Conservation (phyloP, 441 rosid genomes). For the Kokia cookei region DNA sequence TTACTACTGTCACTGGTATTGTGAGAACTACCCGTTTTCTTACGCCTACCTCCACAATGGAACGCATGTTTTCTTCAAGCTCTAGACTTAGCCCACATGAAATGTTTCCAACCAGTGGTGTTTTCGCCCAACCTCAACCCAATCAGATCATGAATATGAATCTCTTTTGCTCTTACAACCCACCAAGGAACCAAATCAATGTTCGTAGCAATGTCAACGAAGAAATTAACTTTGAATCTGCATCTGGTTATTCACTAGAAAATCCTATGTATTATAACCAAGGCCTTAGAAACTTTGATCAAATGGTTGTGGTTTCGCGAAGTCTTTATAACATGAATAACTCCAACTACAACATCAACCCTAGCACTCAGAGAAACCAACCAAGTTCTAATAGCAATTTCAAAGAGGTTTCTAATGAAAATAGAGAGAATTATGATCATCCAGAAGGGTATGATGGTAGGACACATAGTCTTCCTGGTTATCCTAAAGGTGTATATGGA, state of each 20-base stretch:
- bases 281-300: neutral
- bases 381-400: neutral
- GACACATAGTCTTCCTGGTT: constrained; percentile 12
- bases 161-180: neutral
- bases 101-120: neutral
- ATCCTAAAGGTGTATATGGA: constrained; percentile 17
- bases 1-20: too few relatives aligned
- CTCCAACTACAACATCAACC: neutral
- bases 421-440: neutral
- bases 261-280: neutral
- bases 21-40: too few relatives aligned
- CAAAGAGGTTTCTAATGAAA: neutral
- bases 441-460: constrained; percentile 6
- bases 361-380: neutral
- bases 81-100: neutral
- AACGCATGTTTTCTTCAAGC: too few relatives aligned
- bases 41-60: too few relatives aligned
- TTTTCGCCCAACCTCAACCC: neutral
- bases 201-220: neutral
- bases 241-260: neutral
- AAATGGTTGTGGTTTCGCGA: neutral
- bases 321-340: neutral
- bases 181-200: neutral
- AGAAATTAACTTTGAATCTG: neutral
- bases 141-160: too few relatives aligned